Percentiles rank a stretch among this genome's conserved stretches.
These are phyloP conservation scores for Serendipita sp. DNA, from an alignment of 768 basidiomycete species.

Conservation along the genomic window DNA sequence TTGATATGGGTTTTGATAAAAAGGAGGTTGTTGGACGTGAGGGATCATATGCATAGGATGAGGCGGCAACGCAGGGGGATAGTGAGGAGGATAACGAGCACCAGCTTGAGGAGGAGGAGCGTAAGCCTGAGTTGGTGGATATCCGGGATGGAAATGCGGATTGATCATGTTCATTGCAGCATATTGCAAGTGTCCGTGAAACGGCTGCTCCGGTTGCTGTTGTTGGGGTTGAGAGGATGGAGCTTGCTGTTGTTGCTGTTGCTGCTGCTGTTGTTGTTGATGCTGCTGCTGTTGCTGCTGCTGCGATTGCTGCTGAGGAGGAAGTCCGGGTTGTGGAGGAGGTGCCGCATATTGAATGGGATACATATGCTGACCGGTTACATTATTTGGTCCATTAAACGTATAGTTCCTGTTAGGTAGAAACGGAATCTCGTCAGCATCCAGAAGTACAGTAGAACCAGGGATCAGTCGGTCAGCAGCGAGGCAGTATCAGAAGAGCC, in stretches of 20 bases:
- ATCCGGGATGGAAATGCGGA: background rate
- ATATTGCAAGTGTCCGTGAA: background rate
- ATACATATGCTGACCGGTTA: background rate
- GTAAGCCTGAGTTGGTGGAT: background rate
- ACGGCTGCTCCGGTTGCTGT: background rate
- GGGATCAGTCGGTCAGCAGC: no score
- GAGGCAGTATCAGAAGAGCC: no score
- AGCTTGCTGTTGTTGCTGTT: background rate
- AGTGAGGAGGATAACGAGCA: background rate
- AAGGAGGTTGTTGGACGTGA: background rate
- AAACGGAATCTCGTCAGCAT: background rate
- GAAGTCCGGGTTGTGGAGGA: background rate
- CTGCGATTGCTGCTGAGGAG: background rate
- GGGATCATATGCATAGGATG: background rate
- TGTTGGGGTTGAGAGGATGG: background rate
- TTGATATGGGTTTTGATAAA: background rate
- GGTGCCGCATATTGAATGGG: background rate
- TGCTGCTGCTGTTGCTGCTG: background rate
- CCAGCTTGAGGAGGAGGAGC: background rate
- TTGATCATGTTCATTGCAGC: background rate
- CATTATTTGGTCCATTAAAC: constrained; percentile 2
- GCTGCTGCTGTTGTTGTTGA: background rate
- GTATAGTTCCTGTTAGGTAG: background rate
- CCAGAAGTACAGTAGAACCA: background rate
- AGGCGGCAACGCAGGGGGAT: background rate